A percentile compares a stretch with the other conserved stretches of the same genome.
These are phyloP conservation scores for Saturnispora mendoncae DNA, from an alignment of 805 yeast species.

Conservation along the genomic window DNA sequence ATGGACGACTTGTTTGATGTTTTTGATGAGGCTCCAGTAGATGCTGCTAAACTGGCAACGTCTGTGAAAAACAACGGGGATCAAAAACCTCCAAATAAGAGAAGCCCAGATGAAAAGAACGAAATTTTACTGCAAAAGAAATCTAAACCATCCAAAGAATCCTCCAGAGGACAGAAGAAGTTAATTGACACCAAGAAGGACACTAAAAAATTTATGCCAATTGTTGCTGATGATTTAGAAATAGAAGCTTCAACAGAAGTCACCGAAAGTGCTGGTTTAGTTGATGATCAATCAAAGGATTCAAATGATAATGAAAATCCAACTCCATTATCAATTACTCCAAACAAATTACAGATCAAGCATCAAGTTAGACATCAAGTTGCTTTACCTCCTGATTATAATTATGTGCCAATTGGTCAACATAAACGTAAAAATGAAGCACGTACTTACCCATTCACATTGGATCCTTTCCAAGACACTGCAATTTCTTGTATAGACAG, in stretches of 20 bases:
- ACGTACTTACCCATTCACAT: slow-evolving; percentile 79
- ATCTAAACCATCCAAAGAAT: slow-evolving; percentile 17
- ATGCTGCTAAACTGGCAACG: slow-evolving; percentile 19
- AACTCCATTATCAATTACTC: not conserved
- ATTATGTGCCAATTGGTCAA: slow-evolving; percentile 79
- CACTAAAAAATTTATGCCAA: slow-evolving; percentile 39
- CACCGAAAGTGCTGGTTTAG: slow-evolving; percentile 66
- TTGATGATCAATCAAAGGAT: slow-evolving; percentile 29
- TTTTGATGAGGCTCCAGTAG: slow-evolving; percentile 45
- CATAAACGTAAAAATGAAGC: slow-evolving; percentile 77
- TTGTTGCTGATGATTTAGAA: slow-evolving; percentile 80
- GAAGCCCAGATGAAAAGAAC: slow-evolving; percentile 4
- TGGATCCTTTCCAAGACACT: slow-evolving; percentile 97
- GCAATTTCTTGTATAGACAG: slow-evolving; percentile 94
- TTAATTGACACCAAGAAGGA: slow-evolving; percentile 32
- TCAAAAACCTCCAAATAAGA: not conserved
- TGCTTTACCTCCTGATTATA: slow-evolving; percentile 87
- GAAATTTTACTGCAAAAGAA: slow-evolving; percentile 18
- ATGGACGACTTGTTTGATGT: slow-evolving; percentile 55
- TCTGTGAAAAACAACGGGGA: not conserved
- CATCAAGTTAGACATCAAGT: slow-evolving; percentile 98
- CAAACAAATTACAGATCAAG: slow-evolving; percentile 48
- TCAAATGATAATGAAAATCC: slow-evolving; percentile 13
- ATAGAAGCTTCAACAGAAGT: slow-evolving; percentile 87
- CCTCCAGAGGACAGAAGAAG: slow-evolving; percentile 21